Conservation (phyloP, 2,329 filamentous ascomycete genomes). For the Arachnopeziza araneosa region DNA sequence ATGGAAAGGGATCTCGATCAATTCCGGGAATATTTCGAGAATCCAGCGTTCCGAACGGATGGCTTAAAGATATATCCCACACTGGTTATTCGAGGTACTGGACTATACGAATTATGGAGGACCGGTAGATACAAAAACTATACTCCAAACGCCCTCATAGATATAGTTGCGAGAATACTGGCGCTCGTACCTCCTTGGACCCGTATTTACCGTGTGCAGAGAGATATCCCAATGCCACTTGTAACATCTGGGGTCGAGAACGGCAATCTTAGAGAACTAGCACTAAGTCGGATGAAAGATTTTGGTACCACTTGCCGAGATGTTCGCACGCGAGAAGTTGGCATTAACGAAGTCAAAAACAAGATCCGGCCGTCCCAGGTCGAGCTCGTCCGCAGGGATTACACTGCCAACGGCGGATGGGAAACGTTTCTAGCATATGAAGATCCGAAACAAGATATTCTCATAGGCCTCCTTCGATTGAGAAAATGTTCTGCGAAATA, state of each 20-base stretch:
- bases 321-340: conserved; percentile 91
- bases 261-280: conserved; percentile 88
- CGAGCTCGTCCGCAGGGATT: conserved; percentile 89
- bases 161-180: conserved; percentile 92
- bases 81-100: conserved; percentile 91
- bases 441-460: conserved; percentile 95
- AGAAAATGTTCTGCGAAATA: conserved; percentile 88
- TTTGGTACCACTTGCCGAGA: conserved; percentile 97
- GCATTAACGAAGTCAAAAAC: conserved; percentile 98
- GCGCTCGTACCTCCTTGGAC: conserved; percentile 96
- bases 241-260: conserved; percentile 99
- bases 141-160: conserved; percentile 92
- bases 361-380: conserved; percentile 96
- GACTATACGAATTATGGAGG: conserved; percentile 94
- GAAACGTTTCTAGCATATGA: conserved; percentile 98
- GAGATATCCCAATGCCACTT: conserved; percentile 98
- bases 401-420: conserved; percentile 93
- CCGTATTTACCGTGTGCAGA: conserved; percentile 94
- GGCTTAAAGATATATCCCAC: conserved; percentile 98
- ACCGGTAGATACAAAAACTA: conserved; percentile 98
- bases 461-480: conserved; percentile 83
- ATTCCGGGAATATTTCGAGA: conserved; percentile 97
- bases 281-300: conserved; percentile 96
- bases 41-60: conserved; percentile 90
- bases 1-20: conserved; percentile 98